Evolutionary conservation across 169 alveolate species (phyloP), one percentile per base, ranked within the genome.

Genomic region (Theileria annulata): DNA sequence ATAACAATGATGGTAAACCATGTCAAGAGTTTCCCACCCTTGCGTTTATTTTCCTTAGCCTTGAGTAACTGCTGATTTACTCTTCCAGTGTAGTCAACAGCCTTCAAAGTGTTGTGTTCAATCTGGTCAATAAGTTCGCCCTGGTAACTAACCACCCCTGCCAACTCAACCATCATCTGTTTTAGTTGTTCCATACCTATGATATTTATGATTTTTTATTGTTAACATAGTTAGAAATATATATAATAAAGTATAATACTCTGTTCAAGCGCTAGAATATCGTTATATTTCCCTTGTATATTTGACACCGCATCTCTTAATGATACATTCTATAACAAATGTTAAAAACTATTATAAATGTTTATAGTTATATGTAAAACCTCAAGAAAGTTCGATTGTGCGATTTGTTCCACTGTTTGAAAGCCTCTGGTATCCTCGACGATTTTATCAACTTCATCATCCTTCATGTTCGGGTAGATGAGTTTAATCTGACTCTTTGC

Each of bases 71-170:
- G 93, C 15, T 69, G 78, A 47, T 81, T 85, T 42, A 92, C 92
- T 82, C 79, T 82, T 70, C 87, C 93, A n/a, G 94, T 89, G 81
- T 89, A 89, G 19, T 89, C 94, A 15, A 71, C 91, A 13, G 94
- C 94, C 79, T 73, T 85, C 49, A 87, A 56, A 13, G 92, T 91
- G 71, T 88, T 87, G 59, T 79, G 75, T 66, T 89, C 94, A 8
- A 93, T 91, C 63, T 93, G 93, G 80, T 93, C 95, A 54, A 93
- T 77, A 83, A 93, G 85, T 69, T 93, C 96, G 9, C 96, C 96
- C 78, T 93, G 96, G 72, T 82, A 87, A 70, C 87, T 81, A 51
- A 91, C 94, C 27, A 93, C 84, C 51, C 92, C 93, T 47, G 96
- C 96, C 51, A 93, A 87, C 71, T 93, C 95, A 54, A 90, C 89